Conservation (phyloP, 257 asterid genomes). For the Primulina eburnea region DNA sequence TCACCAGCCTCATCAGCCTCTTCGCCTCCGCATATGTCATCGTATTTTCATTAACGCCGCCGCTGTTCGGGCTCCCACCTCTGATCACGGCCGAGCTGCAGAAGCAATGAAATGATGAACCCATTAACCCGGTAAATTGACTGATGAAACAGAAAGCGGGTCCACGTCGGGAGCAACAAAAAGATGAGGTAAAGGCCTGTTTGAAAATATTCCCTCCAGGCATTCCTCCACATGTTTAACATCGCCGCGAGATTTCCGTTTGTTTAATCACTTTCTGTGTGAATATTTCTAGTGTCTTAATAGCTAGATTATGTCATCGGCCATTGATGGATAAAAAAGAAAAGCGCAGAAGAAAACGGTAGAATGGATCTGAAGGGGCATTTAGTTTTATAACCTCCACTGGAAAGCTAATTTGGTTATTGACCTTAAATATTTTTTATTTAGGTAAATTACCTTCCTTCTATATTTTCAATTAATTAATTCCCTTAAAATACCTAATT, state of each 20-base stretch:
- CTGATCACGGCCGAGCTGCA: slow-evolving; percentile 19
- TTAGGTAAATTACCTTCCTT: too few species aligned
- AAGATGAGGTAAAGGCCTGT: slow-evolving; percentile 13
- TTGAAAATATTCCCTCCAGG: slow-evolving; percentile 22
- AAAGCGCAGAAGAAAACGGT: slow-evolving; percentile 1
- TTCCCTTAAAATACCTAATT: too few species aligned
- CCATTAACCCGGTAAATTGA: background rate
- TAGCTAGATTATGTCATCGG: slow-evolving; percentile 18
- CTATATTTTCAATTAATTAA: too few species aligned
- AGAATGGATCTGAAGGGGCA: background rate
- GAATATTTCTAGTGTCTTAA: background rate
- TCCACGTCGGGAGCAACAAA: background rate
- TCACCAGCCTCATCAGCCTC: slow-evolving; percentile 77
- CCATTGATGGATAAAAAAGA: slow-evolving; percentile 19
- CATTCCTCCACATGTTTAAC: slow-evolving; percentile 35
- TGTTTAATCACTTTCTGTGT: background rate
- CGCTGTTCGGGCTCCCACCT: background rate
- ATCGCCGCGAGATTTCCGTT: too few species aligned
- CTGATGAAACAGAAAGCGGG: slow-evolving; percentile 3
- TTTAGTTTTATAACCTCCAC: too few species aligned
- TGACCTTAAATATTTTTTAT: too few species aligned
- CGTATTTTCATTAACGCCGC: slow-evolving; percentile 13
- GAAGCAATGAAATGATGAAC: background rate
- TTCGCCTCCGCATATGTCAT: slow-evolving; percentile 68
- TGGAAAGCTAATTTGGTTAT: too few species aligned